Conservation (phyloP, 768 basidiomycete species). For the Clitopilus passeckerianus region DNA sequence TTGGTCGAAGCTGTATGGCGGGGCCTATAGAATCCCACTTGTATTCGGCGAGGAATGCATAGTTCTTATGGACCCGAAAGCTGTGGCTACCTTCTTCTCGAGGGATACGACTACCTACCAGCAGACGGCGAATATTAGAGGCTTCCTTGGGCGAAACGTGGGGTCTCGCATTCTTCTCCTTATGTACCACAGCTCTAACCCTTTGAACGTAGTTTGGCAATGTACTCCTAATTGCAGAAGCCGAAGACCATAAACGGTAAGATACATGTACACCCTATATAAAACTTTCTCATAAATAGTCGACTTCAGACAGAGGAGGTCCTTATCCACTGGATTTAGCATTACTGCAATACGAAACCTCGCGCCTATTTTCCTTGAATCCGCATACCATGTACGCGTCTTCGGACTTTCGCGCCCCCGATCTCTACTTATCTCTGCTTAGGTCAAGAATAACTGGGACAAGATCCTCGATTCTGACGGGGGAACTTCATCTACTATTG, state of each 20-base stretch:
- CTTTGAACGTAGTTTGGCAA: neutral
- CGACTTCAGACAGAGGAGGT: constrained; percentile 38
- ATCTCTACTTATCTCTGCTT: constrained; percentile 24
- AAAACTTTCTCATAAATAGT: neutral
- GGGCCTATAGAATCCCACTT: neutral
- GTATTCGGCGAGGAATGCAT: neutral
- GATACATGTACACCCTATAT: neutral
- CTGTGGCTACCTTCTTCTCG: neutral
- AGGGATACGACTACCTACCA: neutral
- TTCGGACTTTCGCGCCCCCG: neutral
- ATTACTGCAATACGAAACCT: constrained; percentile 43
- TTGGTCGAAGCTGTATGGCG: neutral
- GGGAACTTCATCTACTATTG: neutral
- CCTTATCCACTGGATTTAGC: constrained; percentile 47
- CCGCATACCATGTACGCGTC: constrained; percentile 35
- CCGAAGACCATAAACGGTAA: neutral
- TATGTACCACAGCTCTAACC: neutral
- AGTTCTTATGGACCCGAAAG: neutral
- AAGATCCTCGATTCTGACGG: neutral
- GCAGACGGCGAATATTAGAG: neutral
- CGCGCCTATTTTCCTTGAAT: constrained; percentile 44
- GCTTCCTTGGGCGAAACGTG: neutral
- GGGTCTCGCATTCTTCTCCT: neutral
- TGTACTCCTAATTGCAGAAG: neutral
- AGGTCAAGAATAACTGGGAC: neutral